These are phyloP conservation scores for Mycena citricolor DNA, from an alignment of 1,284 basidiomycete species.

Conservation along the genomic window DNA sequence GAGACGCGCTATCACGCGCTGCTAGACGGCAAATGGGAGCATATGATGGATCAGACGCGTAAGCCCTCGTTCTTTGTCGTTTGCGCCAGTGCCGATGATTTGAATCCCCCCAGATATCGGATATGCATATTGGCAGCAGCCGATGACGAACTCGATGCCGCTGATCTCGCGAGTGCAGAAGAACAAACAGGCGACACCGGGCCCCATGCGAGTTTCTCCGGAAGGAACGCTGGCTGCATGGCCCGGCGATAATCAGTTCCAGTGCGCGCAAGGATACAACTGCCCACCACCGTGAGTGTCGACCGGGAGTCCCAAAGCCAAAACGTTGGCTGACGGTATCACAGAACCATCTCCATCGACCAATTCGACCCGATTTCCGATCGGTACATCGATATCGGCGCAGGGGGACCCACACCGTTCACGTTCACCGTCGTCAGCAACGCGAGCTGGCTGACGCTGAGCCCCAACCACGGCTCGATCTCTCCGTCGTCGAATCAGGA, in stretches of 20 bases:
- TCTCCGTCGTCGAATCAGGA: constrained; percentile 50
- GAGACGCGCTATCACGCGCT: constrained; percentile 58
- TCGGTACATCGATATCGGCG: constrained; percentile 59
- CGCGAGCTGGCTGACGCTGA: constrained; percentile 54
- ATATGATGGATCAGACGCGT: constrained; percentile 71
- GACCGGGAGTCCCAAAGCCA: neutral
- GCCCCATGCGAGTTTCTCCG: constrained; percentile 59
- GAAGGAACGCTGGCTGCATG: constrained; percentile 62
- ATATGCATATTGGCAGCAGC: constrained; percentile 73
- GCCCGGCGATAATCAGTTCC: constrained; percentile 61
- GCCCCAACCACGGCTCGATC: constrained; percentile 48
- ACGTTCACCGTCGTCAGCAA: constrained; percentile 52
- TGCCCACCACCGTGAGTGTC: constrained; percentile 21
- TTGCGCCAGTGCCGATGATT: too few species aligned
- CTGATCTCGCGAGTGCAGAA: constrained; percentile 53
- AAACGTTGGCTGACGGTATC: neutral
- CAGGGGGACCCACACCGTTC: constrained; percentile 60
- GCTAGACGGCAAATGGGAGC: constrained; percentile 63
- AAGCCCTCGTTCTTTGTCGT: constrained; percentile 14
- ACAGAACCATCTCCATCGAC: constrained; percentile 43
- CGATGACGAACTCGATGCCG: constrained; percentile 66
- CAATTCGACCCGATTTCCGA: constrained; percentile 52
- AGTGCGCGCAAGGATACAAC: constrained; percentile 50
- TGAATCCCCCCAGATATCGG: constrained; percentile 45
- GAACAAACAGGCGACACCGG: constrained; percentile 55